A percentile compares a stretch with the other conserved stretches of the same genome.
Conservation (phyloP, 495 filamentous ascomycete genomes). For the Aspergillus carlsbadensis region DNA sequence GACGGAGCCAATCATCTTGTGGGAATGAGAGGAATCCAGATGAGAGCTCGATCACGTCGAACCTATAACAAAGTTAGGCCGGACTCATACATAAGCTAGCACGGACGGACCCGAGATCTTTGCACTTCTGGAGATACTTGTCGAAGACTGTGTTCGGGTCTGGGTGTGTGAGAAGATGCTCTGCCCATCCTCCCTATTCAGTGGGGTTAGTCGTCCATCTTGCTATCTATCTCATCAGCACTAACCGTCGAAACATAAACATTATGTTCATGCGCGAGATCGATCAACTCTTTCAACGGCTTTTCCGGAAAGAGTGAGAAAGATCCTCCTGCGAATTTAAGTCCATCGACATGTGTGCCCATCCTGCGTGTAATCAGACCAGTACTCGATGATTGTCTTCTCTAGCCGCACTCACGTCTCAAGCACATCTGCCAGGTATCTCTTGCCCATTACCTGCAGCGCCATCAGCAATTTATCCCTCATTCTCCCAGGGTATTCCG, state of each 20-base stretch:
- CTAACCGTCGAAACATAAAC: conserved; percentile 55
- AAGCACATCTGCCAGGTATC: conserved; percentile 51
- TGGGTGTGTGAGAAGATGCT: conserved; percentile 52
- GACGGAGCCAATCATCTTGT: conserved; percentile 55
- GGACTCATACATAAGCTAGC: neutral
- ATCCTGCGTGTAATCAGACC: conserved; percentile 30
- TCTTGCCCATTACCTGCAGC: conserved; percentile 48
- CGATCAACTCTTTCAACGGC: conserved; percentile 48
- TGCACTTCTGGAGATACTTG: conserved; percentile 52
- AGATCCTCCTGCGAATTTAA: conserved; percentile 58
- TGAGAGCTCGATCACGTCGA: conserved; percentile 57
- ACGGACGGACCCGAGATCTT: conserved; percentile 41
- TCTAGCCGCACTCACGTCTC: conserved; percentile 39
- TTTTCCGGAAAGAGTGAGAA: conserved; percentile 53
- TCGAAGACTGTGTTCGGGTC: conserved; percentile 46
- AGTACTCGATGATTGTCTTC: neutral
- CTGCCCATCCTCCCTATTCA: conserved; percentile 52
- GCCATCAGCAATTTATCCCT: neutral
- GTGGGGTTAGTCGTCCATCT: neutral
- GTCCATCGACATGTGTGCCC: conserved; percentile 54
- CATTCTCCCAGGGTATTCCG: neutral
- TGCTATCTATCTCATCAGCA: neutral
- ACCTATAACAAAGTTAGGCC: conserved; percentile 24
- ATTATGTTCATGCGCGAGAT: conserved; percentile 50
- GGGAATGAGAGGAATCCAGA: conserved; percentile 56